Conservation (phyloP, 1,284 basidiomycete genomes). For the Pseudomicrostroma phylloplanum region DNA sequence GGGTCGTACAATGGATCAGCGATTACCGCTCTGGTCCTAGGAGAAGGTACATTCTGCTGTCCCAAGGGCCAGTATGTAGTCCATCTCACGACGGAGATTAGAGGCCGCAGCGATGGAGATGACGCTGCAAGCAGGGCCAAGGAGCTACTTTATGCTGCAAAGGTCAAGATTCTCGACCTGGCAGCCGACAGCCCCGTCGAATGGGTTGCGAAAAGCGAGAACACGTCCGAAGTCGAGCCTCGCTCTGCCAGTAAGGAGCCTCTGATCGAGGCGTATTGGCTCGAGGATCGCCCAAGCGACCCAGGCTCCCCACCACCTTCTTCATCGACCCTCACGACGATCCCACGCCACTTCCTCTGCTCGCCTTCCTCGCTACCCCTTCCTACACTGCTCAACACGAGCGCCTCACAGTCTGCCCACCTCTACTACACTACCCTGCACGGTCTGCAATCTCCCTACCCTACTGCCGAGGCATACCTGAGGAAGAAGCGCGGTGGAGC, state of each 20-base stretch:
- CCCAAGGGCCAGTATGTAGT: slow-evolving; percentile 59
- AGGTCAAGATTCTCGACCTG: background rate
- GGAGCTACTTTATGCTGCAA: slow-evolving; percentile 14
- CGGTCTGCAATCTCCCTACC: background rate
- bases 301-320: background rate
- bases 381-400: background rate
- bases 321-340: background rate
- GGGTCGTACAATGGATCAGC: slow-evolving; percentile 46
- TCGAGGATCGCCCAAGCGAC: background rate
- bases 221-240: slow-evolving; percentile 14
- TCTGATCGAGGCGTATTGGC: slow-evolving; percentile 2
- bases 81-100: background rate
- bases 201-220: background rate
- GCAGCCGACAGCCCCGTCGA: background rate
- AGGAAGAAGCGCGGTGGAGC: slow-evolving; percentile 1
- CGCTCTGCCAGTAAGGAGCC: background rate
- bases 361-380: background rate
- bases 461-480: background rate
- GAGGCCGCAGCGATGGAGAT: background rate
- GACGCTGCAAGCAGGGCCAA: slow-evolving; percentile 17
- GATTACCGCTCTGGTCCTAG: slow-evolving; percentile 63
- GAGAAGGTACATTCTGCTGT: slow-evolving; percentile 75
- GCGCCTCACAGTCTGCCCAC: slow-evolving; percentile 55
- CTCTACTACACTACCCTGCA: slow-evolving; percentile 54
- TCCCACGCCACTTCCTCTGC: background rate